A percentile compares a stretch with the other conserved stretches of the same genome.
phyloP scores from a whole-genome alignment of 108 stramenopile species.

The Nitzschia palea region DNA sequence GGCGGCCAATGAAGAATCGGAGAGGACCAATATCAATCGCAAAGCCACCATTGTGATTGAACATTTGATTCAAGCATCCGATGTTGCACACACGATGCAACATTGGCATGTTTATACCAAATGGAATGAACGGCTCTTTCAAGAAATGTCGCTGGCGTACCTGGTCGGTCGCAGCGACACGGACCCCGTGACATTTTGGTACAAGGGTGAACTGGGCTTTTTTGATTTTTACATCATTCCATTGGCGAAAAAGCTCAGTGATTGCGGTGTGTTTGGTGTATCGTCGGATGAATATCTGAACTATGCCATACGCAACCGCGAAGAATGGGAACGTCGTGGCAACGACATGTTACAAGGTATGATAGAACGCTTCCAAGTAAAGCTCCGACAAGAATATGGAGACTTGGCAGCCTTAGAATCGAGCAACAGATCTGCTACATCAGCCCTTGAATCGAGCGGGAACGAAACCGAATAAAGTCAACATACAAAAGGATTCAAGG shows the following conservation, averaged over 20 bases:
- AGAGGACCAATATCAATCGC: not conserved
- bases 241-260: constrained; percentile 19
- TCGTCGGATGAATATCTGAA: constrained; percentile 13
- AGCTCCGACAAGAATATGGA: not conserved
- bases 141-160: constrained; percentile 16
- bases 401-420: not conserved
- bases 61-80: constrained; percentile 20
- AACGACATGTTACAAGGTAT: not conserved
- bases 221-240: constrained; percentile 28
- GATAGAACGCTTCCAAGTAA: constrained; percentile 3
- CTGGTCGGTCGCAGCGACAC: not conserved
- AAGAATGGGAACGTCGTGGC: not conserved
- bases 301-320: not conserved
- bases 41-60: constrained; percentile 25
- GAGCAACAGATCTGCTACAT: no score
- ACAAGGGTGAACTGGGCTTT: constrained; percentile 20
- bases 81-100: constrained; percentile 28
- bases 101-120: constrained; percentile 26
- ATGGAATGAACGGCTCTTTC: constrained; percentile 22
- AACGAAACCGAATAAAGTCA: no score
- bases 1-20: not conserved
- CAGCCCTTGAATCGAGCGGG: no score
- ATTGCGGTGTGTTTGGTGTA: constrained; percentile 25
- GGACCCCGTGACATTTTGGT: constrained; percentile 18
- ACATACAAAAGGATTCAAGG: no score